These are phyloP conservation scores for Porcisia deanei DNA, from an alignment of 208 protist species.

Conservation along the genomic window DNA sequence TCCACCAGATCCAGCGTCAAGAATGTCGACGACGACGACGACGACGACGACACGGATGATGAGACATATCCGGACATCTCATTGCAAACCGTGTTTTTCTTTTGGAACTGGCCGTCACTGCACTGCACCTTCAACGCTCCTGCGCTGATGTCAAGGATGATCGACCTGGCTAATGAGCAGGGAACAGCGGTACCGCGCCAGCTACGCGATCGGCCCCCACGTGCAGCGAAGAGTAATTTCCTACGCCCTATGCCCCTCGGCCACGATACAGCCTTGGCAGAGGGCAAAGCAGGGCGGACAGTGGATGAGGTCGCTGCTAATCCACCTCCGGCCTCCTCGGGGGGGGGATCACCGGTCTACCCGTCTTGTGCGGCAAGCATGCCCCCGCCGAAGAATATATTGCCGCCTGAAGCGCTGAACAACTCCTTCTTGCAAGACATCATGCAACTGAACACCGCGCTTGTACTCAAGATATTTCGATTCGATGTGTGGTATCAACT, in stretches of 20 bases:
- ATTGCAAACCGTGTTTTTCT: conserved; percentile 38
- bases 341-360: background rate
- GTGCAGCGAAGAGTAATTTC: background rate
- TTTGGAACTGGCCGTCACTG: conserved; percentile 49
- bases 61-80: conserved; percentile 11
- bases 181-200: background rate
- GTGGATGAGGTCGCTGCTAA: background rate
- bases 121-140: conserved; percentile 44
- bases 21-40: background rate
- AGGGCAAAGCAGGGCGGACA: background rate
- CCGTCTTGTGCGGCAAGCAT: conserved; percentile 19
- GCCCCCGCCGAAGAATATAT: conserved; percentile 3
- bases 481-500: conserved; percentile 46
- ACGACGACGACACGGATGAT: too few relatives aligned
- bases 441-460: conserved; percentile 22
- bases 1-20: background rate
- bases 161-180: background rate
- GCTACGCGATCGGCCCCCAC: background rate
- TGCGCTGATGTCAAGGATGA: conserved; percentile 11
- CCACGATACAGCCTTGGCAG: background rate
- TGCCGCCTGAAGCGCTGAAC: background rate
- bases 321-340: background rate
- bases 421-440: conserved; percentile 17
- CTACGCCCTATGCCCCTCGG: background rate
- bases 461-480: conserved; percentile 58